These are phyloP conservation scores for Hymenoscyphus scutula DNA, from an alignment of 2,329 filamentous ascomycete genomes.

Conservation along the genomic window DNA sequence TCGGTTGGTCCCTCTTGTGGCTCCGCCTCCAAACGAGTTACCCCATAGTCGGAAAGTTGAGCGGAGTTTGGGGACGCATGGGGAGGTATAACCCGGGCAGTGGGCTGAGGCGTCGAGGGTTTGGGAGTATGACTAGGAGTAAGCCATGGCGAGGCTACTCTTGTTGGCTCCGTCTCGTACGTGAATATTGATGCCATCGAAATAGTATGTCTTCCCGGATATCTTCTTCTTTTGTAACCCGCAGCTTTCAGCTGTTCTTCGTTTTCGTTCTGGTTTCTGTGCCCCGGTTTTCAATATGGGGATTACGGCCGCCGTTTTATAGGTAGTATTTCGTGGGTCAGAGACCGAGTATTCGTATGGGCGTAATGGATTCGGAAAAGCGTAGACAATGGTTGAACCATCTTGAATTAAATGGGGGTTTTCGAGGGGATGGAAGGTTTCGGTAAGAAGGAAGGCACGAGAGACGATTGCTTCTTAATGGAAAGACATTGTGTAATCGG, in stretches of 20 bases:
- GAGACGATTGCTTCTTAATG: conserved; percentile 4
- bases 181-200: conserved; percentile 93
- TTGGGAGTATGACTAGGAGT: conserved; percentile 46
- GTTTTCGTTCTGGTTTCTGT: not conserved
- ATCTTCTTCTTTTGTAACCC: not conserved
- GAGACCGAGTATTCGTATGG: conserved; percentile 49
- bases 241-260: not conserved
- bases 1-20: conserved; percentile 93
- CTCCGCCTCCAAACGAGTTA: conserved; percentile 80
- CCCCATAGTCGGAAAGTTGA: conserved; percentile 58
- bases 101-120: conserved; percentile 29
- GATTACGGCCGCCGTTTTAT: conserved; percentile 23
- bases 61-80: conserved; percentile 38
- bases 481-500: conserved; percentile 9
- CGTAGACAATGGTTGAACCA: conserved; percentile 47
- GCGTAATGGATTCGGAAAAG: conserved; percentile 42
- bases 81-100: conserved; percentile 21
- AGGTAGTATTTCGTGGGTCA: conserved; percentile 35
- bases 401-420: conserved; percentile 39
- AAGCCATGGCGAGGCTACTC: conserved; percentile 89
- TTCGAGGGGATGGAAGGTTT: not conserved
- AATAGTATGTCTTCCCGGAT: not conserved
- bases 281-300: not conserved
- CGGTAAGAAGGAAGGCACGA: not conserved
- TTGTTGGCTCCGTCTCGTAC: conserved; percentile 81